phyloP scores from a whole-genome alignment of 176 grass and related monocot species.

The Triticum timopheevii region DNA sequence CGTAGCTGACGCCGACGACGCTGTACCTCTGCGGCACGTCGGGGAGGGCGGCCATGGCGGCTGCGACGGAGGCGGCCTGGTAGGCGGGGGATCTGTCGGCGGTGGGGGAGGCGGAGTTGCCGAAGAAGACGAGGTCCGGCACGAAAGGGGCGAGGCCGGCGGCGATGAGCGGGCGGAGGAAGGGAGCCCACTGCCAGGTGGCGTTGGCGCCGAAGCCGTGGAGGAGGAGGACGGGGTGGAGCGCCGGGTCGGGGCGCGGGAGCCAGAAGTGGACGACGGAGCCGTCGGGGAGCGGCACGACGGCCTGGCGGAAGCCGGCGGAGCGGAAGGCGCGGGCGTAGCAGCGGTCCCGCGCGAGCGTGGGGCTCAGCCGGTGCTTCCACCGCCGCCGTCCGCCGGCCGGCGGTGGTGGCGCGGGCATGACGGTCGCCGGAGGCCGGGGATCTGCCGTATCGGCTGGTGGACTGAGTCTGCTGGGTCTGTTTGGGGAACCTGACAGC shows the following conservation, averaged over 20 bases:
- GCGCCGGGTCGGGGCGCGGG: conserved; percentile 31
- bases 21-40: conserved; percentile 45
- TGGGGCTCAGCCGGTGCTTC: conserved; percentile 54
- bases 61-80: conserved; percentile 56
- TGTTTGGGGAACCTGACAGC: no score
- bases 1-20: conserved; percentile 78
- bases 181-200: conserved; percentile 83
- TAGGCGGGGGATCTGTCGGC: conserved; percentile 67
- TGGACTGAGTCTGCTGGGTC: conserved; percentile 3
- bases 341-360: conserved; percentile 63
- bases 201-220: conserved; percentile 88
- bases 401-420: conserved; percentile 16
- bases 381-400: conserved; percentile 17
- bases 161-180: conserved; percentile 66
- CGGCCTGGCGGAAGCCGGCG: conserved; percentile 57
- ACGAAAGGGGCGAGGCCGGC: conserved; percentile 83
- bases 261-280: conserved; percentile 73
- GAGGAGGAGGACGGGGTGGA: conserved; percentile 60
- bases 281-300: conserved; percentile 53
- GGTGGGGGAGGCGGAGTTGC: conserved; percentile 51
- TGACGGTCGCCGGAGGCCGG: conserved; percentile 18
- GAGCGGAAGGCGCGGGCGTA: conserved; percentile 67
- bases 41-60: conserved; percentile 36
- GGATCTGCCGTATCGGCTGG: neutral
- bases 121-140: conserved; percentile 93